Evolutionary conservation across 2,329 filamentous ascomycete genomes (phyloP).

Genomic region (Ascochyta koolunga): DNA sequence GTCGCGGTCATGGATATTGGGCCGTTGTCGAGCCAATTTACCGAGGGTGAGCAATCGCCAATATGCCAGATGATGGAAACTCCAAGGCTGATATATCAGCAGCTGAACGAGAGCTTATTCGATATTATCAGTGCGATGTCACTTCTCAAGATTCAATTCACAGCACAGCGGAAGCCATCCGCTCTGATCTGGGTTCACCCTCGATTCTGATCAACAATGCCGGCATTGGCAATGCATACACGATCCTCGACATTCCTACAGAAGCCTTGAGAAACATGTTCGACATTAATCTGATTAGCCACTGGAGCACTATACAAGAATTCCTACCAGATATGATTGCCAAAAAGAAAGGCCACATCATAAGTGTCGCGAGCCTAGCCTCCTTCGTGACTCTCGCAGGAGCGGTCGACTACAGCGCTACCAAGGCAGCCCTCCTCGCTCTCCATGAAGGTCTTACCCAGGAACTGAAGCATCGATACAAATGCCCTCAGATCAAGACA

Average conservation of each 20-base stretch:
- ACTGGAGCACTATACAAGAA: conserved; percentile 46
- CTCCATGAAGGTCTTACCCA: conserved; percentile 46
- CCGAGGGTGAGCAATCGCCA: conserved; percentile 26
- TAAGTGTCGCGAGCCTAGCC: conserved; percentile 45
- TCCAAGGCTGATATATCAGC: conserved; percentile 18
- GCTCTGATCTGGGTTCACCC: conserved; percentile 39
- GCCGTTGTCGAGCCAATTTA: conserved; percentile 37
- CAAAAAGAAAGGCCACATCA: conserved; percentile 46
- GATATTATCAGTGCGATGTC: conserved; percentile 43
- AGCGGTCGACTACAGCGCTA: conserved; percentile 44
- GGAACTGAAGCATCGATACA: conserved; percentile 52
- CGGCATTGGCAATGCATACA: conserved; percentile 43
- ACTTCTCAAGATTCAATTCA: conserved; percentile 39
- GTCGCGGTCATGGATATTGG: conserved; percentile 46
- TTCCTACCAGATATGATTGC: conserved; percentile 48
- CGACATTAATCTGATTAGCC: conserved; percentile 45
- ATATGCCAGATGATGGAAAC: not conserved
- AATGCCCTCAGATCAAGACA: conserved; percentile 52
- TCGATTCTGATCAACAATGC: conserved; percentile 48
- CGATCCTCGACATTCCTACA: conserved; percentile 39
- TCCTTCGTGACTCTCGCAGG: conserved; percentile 41
- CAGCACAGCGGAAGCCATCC: conserved; percentile 38
- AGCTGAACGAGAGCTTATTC: conserved; percentile 31
- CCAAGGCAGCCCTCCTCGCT: conserved; percentile 42
- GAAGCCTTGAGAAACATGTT: conserved; percentile 36